Evolutionary conservation across 106 monocot genomes (phyloP).

Genomic region (Gastrodia elata): DNA sequence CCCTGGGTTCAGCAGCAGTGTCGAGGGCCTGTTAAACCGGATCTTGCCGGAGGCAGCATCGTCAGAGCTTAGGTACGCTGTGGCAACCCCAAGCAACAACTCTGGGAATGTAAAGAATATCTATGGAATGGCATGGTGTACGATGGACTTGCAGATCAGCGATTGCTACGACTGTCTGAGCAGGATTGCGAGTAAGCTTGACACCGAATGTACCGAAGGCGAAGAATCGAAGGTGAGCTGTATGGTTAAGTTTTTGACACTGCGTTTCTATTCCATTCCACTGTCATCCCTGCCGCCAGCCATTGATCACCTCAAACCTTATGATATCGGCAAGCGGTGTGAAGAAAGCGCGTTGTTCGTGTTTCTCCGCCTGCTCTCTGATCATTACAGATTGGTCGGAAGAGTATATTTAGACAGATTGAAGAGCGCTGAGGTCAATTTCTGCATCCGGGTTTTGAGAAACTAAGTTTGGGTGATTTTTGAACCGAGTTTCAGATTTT

Average conservation of each 20-base stretch:
- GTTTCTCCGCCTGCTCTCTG: too few relatives aligned
- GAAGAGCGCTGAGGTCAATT: too few relatives aligned
- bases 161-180: background rate
- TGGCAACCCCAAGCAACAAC: too few relatives aligned
- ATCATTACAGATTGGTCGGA: too few relatives aligned
- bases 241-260: background rate
- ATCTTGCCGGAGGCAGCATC: background rate
- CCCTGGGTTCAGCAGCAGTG: background rate
- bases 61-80: background rate
- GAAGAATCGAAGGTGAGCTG: background rate
- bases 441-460: too few relatives aligned
- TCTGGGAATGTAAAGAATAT: background rate
- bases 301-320: too few relatives aligned
- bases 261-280: background rate
- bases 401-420: too few relatives aligned
- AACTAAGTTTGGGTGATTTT: too few relatives aligned
- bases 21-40: background rate
- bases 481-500: too few relatives aligned
- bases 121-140: constrained; percentile 7
- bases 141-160: background rate
- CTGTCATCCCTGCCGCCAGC: too few relatives aligned
- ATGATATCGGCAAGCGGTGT: too few relatives aligned
- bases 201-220: background rate
- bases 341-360: too few relatives aligned
- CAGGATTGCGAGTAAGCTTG: background rate